phyloP scores from a whole-genome alignment of 2,329 filamentous ascomycete species.

The Hortaea sp. region DNA sequence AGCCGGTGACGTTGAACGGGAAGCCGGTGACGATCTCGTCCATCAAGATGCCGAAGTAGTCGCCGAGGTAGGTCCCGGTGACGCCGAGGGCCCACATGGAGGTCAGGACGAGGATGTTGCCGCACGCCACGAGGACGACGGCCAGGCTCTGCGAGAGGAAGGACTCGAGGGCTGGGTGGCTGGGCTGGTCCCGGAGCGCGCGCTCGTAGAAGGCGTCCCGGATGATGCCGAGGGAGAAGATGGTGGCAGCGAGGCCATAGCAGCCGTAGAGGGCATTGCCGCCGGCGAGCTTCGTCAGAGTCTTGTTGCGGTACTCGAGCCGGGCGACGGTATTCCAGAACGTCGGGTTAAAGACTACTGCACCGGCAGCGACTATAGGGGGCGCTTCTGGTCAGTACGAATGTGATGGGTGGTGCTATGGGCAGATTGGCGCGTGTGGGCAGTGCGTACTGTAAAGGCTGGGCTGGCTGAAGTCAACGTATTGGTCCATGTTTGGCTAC shows the following conservation, averaged over 20 bases:
- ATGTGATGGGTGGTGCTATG: not conserved
- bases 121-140: slow-evolving; percentile 1
- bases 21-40: slow-evolving; percentile 89
- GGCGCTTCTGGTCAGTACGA: not conserved
- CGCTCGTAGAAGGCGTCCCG: slow-evolving; percentile 72
- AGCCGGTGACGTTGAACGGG: slow-evolving; percentile 82
- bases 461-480: slow-evolving; percentile 33
- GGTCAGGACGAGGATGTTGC: slow-evolving; percentile 76
- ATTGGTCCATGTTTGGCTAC: slow-evolving; percentile 23
- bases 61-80: slow-evolving; percentile 90
- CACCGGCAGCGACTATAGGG: slow-evolving; percentile 29
- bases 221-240: slow-evolving; percentile 84
- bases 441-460: slow-evolving; percentile 33
- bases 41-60: slow-evolving; percentile 99
- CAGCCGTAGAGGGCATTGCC: slow-evolving; percentile 71
- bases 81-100: slow-evolving; percentile 89
- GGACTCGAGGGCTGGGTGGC: slow-evolving; percentile 60
- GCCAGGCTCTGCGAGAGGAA: slow-evolving; percentile 12
- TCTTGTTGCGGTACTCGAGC: slow-evolving; percentile 81
- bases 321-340: slow-evolving; percentile 95
- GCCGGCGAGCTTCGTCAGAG: slow-evolving; percentile 77
- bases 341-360: slow-evolving; percentile 92
- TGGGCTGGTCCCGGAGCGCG: slow-evolving; percentile 66
- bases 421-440: not conserved
- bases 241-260: slow-evolving; percentile 78